Percentiles rank a stretch among this genome's conserved stretches.
Conservation (phyloP, 148 eudicot genomes). For the Linanthus parryae region DNA sequence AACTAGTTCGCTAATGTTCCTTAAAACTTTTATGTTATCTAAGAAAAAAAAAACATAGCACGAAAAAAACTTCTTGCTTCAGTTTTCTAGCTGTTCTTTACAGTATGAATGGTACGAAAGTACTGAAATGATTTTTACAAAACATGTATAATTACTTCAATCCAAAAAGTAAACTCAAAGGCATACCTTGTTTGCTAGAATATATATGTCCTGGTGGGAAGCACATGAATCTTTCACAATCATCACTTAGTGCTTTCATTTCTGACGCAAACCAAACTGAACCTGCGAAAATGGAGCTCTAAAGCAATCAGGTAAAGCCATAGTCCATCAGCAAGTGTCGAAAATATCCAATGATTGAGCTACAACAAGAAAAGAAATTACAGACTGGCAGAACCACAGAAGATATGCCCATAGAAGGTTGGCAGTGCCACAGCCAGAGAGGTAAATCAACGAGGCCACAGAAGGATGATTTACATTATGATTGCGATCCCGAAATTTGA, state of each 20-base stretch:
- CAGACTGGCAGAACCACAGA: background rate
- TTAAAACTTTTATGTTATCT: no score
- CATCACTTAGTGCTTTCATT: constrained; percentile 95
- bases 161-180: background rate
- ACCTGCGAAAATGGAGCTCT: constrained; percentile 37
- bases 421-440: background rate
- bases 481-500: no score
- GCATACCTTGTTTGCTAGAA: constrained; percentile 81
- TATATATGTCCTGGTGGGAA: constrained; percentile 87
- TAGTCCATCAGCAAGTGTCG: background rate
- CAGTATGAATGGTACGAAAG: no score
- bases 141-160: background rate
- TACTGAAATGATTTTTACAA: no score
- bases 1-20: no score
- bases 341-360: background rate
- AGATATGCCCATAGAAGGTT: background rate
- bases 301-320: background rate
- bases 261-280: constrained; percentile 95
- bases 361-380: background rate
- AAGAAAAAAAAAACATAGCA: no score
- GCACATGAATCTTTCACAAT: constrained; percentile 76
- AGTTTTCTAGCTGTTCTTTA: no score
- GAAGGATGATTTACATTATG: no score
- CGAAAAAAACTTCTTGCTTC: no score
- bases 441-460: no score